Base-by-base conservation (phyloP, 352 stramenopile genomes). In the Lagenidium sp. region DNA sequence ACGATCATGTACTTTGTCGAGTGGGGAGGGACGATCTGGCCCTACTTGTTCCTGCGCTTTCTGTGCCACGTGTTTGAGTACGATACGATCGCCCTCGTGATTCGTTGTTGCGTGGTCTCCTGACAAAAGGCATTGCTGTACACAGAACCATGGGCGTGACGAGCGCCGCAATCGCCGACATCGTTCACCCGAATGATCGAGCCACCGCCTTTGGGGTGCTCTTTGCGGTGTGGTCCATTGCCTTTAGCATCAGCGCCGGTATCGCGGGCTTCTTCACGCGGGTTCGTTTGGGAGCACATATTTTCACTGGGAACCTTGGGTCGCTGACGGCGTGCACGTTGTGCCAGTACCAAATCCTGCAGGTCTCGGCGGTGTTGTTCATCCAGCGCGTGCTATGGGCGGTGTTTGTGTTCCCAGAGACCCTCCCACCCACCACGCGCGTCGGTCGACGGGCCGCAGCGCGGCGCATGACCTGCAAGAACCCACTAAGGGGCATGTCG, bases 1-100 rank as follows among this genome's bases (percentile, higher is more conserved):
- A 65, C 75, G 16, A 57, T 87, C 36, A 77, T 88, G 48, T 81
- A 72, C 34, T 87, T 89, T 36, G 67, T 67, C 44, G 47, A 82
- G 36, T 64, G 59, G 6, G 43, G 43, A 22, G 71, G 75, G 0
- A 63, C 70, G 28, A 86, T 89, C 28, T 60, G 44, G 21, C 66
- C 75, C 16, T 89, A 79, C 41, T 86, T 82, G 23, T 22, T 70
- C 12, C 51, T 85, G 3, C 65, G 55, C 7, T 71, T 86, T 25
- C 46, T 83, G 12, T 63, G 71, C 46, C 68, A 53, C 5, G 62
- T 70, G 16, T 81, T 85, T 39, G 63, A 68, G 72, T 88, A 57
- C 34, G 52, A 45, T 7, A 21, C 19, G 15, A 43, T 41, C 23
- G 20, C 10, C 6, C 7, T 23, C 18, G 34, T 54, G 10, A 22